Base-by-base conservation (phyloP, 2,329 filamentous ascomycete genomes). In the Cordyceps militaris region DNA sequence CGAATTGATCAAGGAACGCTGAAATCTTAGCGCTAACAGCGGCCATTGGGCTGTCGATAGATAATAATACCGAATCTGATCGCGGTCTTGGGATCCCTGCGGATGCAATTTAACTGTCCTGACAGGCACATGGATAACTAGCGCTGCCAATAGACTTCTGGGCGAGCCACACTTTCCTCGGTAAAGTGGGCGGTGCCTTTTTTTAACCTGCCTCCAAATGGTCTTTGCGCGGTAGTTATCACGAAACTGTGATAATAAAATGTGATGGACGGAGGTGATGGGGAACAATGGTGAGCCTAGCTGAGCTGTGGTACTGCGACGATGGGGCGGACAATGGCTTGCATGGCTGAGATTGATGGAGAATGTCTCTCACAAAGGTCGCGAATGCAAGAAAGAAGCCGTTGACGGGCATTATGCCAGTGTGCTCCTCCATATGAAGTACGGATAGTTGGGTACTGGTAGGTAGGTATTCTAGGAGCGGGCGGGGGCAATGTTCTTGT, bases 41-140 rank as follows among this genome's bases (percentile, higher is more conserved):
- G 51, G 50, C 24, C 26, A 44, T 21, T 53, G 50, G n/a, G 10
- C 10, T 23, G 46, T 19, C 13, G 53, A n/a, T n/a, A n/a, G n/a
- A n/a, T n/a, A n/a, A n/a, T 16, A 16, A 56, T 57, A 21, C 55
- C 47, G 30, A 57, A 52, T 57, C 55, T 47, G 38, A 52, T 57
- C 55, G 55, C 28, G 34, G 28, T 11, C 5, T 11, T 30, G 21
- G 36, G 30, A 13, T 32, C 53, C 53, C 43, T 43, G 49, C 36
- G 36, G 16, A 16, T 28, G 55, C 30, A 51, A 57, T 57, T 46
- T 44, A 52, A 57, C 38, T 19, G 9, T 14, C 9, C n/a, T 34
- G 24, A 36, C 38, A 8, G 9, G 50, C 10, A n/a, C 40, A 32
- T 54, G 51, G 51, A 34, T 54, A 30, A 38, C n/a, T n/a, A n/a